Conservation (phyloP, 208 protist genomes). For the Phytomonas francai region DNA sequence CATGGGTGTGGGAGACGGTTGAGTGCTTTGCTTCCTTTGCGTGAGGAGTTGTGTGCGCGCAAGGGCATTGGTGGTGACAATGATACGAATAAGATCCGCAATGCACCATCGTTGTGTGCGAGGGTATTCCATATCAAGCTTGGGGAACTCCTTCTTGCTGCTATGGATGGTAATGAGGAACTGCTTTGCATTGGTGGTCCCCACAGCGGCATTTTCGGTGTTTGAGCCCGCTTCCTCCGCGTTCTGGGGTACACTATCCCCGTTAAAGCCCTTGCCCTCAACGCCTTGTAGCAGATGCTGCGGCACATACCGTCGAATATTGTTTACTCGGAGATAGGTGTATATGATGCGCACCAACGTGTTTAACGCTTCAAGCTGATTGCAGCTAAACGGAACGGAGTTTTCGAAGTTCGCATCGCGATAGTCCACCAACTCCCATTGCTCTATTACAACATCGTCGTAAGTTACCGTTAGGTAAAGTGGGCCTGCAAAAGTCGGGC, state of each 20-base stretch:
- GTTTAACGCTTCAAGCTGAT: slow-evolving; percentile 35
- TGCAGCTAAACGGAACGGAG: slow-evolving; percentile 24
- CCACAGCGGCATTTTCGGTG: slow-evolving; percentile 9
- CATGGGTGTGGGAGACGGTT: neutral
- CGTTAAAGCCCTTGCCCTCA: neutral
- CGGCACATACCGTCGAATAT: neutral
- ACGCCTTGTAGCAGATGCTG: slow-evolving; percentile 2
- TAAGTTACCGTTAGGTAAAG: slow-evolving; percentile 31
- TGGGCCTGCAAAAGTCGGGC: slow-evolving; percentile 20
- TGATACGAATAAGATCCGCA: slow-evolving; percentile 27
- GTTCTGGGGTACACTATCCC: neutral
- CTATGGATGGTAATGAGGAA: slow-evolving; percentile 10
- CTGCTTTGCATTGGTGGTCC: slow-evolving; percentile 8
- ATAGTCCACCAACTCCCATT: slow-evolving; percentile 43
- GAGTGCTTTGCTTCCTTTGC: neutral
- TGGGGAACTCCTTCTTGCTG: slow-evolving; percentile 19
- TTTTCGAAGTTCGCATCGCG: slow-evolving; percentile 27
- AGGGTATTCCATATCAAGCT: slow-evolving; percentile 9
- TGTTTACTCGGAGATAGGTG: slow-evolving; percentile 19
- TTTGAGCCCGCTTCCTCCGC: neutral
- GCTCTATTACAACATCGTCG: slow-evolving; percentile 24
- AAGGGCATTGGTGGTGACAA: slow-evolving; percentile 20
- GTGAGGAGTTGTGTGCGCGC: slow-evolving; percentile 12
- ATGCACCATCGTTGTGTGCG: slow-evolving; percentile 20
- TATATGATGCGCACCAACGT: slow-evolving; percentile 34